Evolutionary conservation across 2,329 filamentous ascomycete species (phyloP), one percentile per base, ranked within the genome.

Genomic region (Aureobasidium namibiae): DNA sequence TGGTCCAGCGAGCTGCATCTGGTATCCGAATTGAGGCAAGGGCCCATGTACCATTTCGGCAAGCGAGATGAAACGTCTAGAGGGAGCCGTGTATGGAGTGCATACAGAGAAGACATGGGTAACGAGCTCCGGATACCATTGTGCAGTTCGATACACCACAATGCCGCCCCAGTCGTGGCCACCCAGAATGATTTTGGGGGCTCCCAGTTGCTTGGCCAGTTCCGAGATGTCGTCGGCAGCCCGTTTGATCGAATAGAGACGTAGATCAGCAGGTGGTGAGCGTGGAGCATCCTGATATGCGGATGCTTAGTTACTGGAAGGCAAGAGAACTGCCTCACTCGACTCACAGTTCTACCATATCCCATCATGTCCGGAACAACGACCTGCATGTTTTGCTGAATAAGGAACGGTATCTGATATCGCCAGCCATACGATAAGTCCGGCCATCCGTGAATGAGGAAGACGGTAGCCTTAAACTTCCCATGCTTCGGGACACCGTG

Each of bases 121-220:
- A 63, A 96, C 77, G 13, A 95, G 77, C 41, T 85, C 75, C 0
- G 89, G 90, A 67, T 91, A 79, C 80, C 85, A 90, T 63, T 88
- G 80, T 14, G 86, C 84, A 60, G 88, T 75, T 58, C 90, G 84
- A 79, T 89, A 95, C 57, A 87, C 86, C 29, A 92, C 78, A 2
- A 80, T 79, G 66, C 89, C 91, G 71, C 92, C 92, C 89, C 92
- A 96, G 74, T 97, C 92, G 75, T 96, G 92, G 8, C 91, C 92
- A 50, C 91, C 90, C 14, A 96, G 80, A 60, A 96, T 86, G 67
- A 96, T 87, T 49, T 72, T 76, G 44, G 69, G 76, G 56, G 77
- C 75, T 4, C 76, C 75, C 4, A 86, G 71, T 38, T 86, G 80
- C 61, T 75, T 76, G 7, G 87, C 84, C 24, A 97, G 79, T 62